These are phyloP conservation scores for Pseudozyma sp. DNA, from an alignment of 1,284 basidiomycete genomes.

Conservation along the genomic window DNA sequence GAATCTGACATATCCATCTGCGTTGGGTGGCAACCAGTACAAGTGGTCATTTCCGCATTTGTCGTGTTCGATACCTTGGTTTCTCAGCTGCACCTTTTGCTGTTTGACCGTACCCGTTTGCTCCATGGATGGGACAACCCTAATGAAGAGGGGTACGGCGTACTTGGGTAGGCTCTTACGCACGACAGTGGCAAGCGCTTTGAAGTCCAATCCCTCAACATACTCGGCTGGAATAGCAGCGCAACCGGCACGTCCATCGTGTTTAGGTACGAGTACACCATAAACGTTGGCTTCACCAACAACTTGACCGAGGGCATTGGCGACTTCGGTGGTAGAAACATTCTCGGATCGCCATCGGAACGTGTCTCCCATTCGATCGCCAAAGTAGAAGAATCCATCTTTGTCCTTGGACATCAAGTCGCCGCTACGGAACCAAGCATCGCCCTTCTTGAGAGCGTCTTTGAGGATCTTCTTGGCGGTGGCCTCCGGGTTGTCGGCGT, in stretches of 20 bases:
- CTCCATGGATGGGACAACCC: slow-evolving; percentile 64
- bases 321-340: slow-evolving; percentile 67
- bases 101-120: slow-evolving; percentile 68
- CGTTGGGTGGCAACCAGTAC: slow-evolving; percentile 60
- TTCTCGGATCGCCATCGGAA: slow-evolving; percentile 68
- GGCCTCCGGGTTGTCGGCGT: slow-evolving; percentile 63
- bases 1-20: slow-evolving; percentile 57
- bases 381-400: slow-evolving; percentile 68
- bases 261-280: slow-evolving; percentile 67
- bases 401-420: slow-evolving; percentile 63
- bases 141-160: slow-evolving; percentile 68
- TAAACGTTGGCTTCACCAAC: slow-evolving; percentile 69
- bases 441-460: slow-evolving; percentile 67
- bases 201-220: slow-evolving; percentile 51
- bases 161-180: slow-evolving; percentile 66
- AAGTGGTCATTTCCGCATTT: slow-evolving; percentile 52
- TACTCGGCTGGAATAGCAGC: slow-evolving; percentile 64
- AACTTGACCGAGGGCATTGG: slow-evolving; percentile 62
- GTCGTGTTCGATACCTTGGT: slow-evolving; percentile 67
- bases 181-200: slow-evolving; percentile 56
- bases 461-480: slow-evolving; percentile 68
- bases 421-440: slow-evolving; percentile 67
- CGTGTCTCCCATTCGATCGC: slow-evolving; percentile 66
- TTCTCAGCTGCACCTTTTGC: slow-evolving; percentile 65
- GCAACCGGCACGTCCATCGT: slow-evolving; percentile 69